A percentile compares a stretch with the other conserved stretches of the same genome.
Evolutionary conservation across 225 moss, liverwort and hornwort species (phyloP).

Genomic region (Ulota crispa): DNA sequence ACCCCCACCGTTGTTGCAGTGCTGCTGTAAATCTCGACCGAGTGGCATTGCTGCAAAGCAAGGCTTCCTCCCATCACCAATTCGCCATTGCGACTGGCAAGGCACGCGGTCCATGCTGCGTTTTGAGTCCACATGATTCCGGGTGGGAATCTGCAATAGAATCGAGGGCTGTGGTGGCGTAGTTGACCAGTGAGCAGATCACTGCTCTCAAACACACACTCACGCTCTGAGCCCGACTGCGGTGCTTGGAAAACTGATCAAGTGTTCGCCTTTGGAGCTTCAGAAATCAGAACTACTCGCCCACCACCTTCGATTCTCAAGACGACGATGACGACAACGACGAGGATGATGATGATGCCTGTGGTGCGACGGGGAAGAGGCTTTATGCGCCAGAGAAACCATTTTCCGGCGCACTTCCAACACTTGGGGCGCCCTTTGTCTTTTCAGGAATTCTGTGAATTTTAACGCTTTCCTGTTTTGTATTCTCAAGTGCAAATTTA

Average conservation of each 20-base stretch:
- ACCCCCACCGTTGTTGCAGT: background rate
- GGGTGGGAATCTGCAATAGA: background rate
- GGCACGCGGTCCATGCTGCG: background rate
- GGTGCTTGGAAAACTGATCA: background rate
- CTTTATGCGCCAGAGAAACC: background rate
- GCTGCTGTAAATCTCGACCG: background rate
- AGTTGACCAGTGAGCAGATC: too few species aligned
- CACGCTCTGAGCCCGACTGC: too few species aligned
- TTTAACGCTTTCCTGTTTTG: too few species aligned
- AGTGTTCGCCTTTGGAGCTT: background rate
- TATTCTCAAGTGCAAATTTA: too few species aligned
- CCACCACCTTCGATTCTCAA: background rate
- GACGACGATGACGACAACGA: background rate
- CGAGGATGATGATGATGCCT: background rate
- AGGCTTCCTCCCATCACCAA: background rate
- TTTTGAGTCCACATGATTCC: background rate
- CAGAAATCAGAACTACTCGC: background rate
- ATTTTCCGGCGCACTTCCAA: background rate
- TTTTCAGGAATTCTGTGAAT: background rate
- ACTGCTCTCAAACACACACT: background rate
- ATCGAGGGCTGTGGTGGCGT: background rate
- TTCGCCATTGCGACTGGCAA: constrained; percentile 4
- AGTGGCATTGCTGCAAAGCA: background rate
- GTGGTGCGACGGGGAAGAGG: background rate
- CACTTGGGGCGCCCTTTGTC: background rate